Evolutionary conservation across 768 basidiomycete genomes (phyloP).

Genomic region (Dacryopinax spathularia): DNA sequence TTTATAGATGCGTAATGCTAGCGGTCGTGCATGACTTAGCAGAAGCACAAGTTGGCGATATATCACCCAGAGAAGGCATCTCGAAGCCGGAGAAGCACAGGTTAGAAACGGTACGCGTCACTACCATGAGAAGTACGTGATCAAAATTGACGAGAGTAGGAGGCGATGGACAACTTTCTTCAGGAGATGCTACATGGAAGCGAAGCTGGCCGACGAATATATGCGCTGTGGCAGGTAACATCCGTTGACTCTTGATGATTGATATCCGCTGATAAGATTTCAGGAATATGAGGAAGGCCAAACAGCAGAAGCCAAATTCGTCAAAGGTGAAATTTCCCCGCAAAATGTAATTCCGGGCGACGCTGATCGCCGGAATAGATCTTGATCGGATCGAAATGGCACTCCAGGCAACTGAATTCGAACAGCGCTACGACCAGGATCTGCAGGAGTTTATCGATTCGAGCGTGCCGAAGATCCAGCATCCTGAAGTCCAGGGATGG

Average conservation of each 20-base stretch:
- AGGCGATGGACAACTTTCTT: conserved; percentile 82
- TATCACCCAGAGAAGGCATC: conserved; percentile 78
- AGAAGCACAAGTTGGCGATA: conserved; percentile 95
- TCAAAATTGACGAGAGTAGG: conserved; percentile 28
- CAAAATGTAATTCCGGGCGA: neutral
- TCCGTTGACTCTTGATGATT: neutral
- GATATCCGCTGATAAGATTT: neutral
- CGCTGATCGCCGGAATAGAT: conserved; percentile 31
- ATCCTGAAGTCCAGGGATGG: conserved; percentile 63
- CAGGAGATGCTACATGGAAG: conserved; percentile 75
- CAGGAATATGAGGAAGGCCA: conserved; percentile 74
- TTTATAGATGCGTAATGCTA: conserved; percentile 68
- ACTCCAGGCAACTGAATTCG: conserved; percentile 68
- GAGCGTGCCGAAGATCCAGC: conserved; percentile 56
- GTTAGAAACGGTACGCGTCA: conserved; percentile 47
- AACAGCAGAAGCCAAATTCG: conserved; percentile 66
- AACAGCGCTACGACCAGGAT: conserved; percentile 34
- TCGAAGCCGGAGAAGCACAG: conserved; percentile 63
- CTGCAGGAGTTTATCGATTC: conserved; percentile 71
- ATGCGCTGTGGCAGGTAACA: conserved; percentile 54
- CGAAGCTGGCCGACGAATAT: conserved; percentile 52
- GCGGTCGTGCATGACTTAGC: conserved; percentile 87
- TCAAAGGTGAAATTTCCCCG: conserved; percentile 44
- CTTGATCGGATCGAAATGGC: conserved; percentile 83
- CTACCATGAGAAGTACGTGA: conserved; percentile 9